phyloP scores from a whole-genome alignment of 2,329 filamentous ascomycete genomes.

The Herpotrichia juniperi region DNA sequence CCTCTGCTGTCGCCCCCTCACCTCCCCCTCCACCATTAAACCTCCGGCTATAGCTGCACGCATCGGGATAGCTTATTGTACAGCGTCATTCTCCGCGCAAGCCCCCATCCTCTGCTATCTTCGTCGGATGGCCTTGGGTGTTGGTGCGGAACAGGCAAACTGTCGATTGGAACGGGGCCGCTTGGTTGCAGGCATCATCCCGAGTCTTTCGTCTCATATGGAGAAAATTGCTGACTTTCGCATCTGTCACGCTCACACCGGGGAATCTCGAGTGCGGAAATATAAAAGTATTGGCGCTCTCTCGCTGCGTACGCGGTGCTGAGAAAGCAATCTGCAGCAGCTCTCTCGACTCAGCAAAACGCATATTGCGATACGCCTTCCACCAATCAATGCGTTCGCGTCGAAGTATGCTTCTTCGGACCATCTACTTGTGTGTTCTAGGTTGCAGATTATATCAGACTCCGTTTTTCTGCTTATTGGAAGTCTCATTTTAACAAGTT shows the following conservation, averaged over 20 bases:
- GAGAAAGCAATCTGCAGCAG: constrained; percentile 22
- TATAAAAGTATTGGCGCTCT: constrained; percentile 2
- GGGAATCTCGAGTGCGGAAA: constrained; percentile 2
- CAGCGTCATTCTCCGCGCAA: constrained; percentile 1
- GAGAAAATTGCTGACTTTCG: constrained; percentile 1
- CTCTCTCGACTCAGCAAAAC: constrained; percentile 17
- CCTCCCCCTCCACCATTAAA: constrained; percentile 9
- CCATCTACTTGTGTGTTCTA: constrained; percentile 12
- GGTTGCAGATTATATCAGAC: constrained; percentile 11
- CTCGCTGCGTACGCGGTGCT: constrained; percentile 6
- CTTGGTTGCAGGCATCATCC: constrained; percentile 3
- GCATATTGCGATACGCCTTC: constrained; percentile 17
- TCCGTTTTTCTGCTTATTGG: constrained; percentile 6
- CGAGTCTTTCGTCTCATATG: constrained; percentile 4
- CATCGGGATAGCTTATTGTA: constrained; percentile 11
- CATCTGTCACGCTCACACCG: constrained; percentile 1
- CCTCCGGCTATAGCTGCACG: constrained; percentile 13
- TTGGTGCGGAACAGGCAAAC: background rate
- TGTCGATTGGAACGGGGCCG: background rate
- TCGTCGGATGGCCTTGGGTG: background rate
- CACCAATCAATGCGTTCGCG: constrained; percentile 16
- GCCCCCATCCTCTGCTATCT: constrained; percentile 1
- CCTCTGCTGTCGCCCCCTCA: too few species aligned
- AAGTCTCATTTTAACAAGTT: constrained; percentile 2
- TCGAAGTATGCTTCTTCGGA: constrained; percentile 10